A percentile compares a stretch with the other conserved stretches of the same genome.
phyloP scores from a whole-genome alignment of 352 stramenopile species.

The Phytophthora agathidicida region DNA sequence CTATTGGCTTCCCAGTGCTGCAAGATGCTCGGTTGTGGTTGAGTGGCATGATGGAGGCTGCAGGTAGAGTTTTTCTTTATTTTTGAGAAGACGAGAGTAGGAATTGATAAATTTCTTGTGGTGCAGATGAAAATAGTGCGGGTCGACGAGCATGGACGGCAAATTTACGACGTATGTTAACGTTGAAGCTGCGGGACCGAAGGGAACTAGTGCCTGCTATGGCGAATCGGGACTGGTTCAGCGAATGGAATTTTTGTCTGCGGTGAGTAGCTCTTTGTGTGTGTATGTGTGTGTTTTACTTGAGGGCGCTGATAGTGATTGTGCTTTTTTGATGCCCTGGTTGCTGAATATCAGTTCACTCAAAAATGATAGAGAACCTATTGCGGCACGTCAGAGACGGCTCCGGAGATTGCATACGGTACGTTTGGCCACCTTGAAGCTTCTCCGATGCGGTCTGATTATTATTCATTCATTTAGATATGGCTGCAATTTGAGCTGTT shows the following conservation, averaged over 20 bases:
- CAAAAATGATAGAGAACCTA: slow-evolving; percentile 42
- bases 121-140: slow-evolving; percentile 69
- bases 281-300: too few species aligned
- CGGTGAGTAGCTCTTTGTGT: slow-evolving; percentile 25
- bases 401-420: slow-evolving; percentile 71
- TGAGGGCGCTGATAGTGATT: neutral
- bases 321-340: slow-evolving; percentile 5
- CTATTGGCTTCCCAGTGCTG: slow-evolving; percentile 57
- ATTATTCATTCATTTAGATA: too few species aligned
- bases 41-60: slow-evolving; percentile 67
- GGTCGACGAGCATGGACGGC: slow-evolving; percentile 72
- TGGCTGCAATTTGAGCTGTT: slow-evolving; percentile 84
- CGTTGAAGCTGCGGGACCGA: slow-evolving; percentile 56
- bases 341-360: slow-evolving; percentile 35
- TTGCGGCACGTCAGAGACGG: slow-evolving; percentile 48
- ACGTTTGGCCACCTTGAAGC: slow-evolving; percentile 1
- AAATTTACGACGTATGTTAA: slow-evolving; percentile 58
- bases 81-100: neutral
- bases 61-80: slow-evolving; percentile 25
- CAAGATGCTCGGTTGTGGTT: slow-evolving; percentile 60
- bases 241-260: slow-evolving; percentile 81
- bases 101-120: neutral
- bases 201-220: slow-evolving; percentile 58
- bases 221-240: slow-evolving; percentile 78
- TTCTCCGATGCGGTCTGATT: neutral